Percentiles rank a stretch among this genome's conserved stretches.
Evolutionary conservation across 192 early-diverging fungal species (phyloP).

Genomic region (Entomortierella parvispora): DNA sequence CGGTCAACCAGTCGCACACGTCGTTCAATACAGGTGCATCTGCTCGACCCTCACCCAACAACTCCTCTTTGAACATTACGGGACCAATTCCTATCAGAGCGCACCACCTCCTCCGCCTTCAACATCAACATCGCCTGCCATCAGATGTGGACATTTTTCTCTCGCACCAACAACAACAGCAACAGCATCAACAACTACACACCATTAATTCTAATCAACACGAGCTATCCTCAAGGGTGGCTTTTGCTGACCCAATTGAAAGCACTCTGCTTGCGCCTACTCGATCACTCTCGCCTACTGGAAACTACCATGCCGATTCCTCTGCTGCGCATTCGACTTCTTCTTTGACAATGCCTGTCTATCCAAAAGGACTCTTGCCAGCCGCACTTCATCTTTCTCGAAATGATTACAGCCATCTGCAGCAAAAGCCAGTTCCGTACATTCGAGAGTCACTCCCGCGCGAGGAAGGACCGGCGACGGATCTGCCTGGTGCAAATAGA

Average conservation of each 20-base stretch:
- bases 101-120: not conserved
- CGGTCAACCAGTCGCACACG: slow-evolving; percentile 14
- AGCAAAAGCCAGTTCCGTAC: slow-evolving; percentile 23
- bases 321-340: not conserved
- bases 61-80: slow-evolving; percentile 15
- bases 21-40: not conserved
- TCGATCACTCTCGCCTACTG: slow-evolving; percentile 1
- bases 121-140: slow-evolving; percentile 2
- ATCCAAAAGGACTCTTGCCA: not conserved
- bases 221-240: not conserved
- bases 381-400: not conserved
- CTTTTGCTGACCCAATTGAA: not conserved
- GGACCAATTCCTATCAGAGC: not conserved
- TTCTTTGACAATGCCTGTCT: not conserved
- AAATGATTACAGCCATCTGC: slow-evolving; percentile 9
- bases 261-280: not conserved
- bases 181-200: slow-evolving; percentile 5
- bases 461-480: not conserved
- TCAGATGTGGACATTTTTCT: slow-evolving; percentile 6
- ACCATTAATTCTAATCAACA: not conserved
- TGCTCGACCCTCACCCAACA: slow-evolving; percentile 14
- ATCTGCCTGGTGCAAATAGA: not conserved
- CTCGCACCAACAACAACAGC: slow-evolving; percentile 2
- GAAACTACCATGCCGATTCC: too few relatives aligned
- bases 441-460: slow-evolving; percentile 36